phyloP scores from a whole-genome alignment of 192 early-diverging fungal genomes.

The Coemansia reversa region DNA sequence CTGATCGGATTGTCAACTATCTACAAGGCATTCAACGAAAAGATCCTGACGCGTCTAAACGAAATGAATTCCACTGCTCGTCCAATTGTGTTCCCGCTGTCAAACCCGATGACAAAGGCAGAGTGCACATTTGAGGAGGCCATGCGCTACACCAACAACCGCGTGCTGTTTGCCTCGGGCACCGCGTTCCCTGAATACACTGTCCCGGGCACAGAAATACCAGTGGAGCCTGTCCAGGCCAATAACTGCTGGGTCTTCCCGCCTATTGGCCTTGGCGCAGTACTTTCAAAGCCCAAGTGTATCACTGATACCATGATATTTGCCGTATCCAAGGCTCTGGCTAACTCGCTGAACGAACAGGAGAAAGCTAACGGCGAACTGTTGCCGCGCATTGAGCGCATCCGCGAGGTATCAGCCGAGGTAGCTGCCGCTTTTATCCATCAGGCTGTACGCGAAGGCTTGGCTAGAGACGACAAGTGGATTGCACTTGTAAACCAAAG shows the following conservation, averaged over 20 bases:
- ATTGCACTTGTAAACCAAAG: slow-evolving; percentile 54
- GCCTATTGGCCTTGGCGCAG: slow-evolving; percentile 85
- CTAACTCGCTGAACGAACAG: slow-evolving; percentile 67
- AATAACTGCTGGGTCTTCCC: slow-evolving; percentile 99
- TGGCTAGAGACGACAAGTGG: slow-evolving; percentile 53
- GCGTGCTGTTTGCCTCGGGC: slow-evolving; percentile 93
- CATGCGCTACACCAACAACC: slow-evolving; percentile 78
- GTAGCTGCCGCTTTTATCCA: slow-evolving; percentile 79
- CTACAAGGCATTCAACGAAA: slow-evolving; percentile 72
- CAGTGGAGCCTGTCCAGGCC: slow-evolving; percentile 74
- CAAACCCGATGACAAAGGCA: slow-evolving; percentile 84
- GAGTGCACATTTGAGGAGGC: slow-evolving; percentile 96
- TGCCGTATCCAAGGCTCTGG: slow-evolving; percentile 73
- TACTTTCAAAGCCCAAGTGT: slow-evolving; percentile 63
- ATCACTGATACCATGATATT: slow-evolving; percentile 86
- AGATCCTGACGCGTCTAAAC: slow-evolving; percentile 73
- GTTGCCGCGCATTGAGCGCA: slow-evolving; percentile 82
- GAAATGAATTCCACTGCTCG: slow-evolving; percentile 58
- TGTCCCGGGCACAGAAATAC: slow-evolving; percentile 55
- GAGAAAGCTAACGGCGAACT: slow-evolving; percentile 71
- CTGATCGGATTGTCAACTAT: slow-evolving; percentile 86
- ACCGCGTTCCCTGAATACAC: slow-evolving; percentile 86
- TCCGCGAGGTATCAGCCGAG: slow-evolving; percentile 79
- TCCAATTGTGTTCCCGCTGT: slow-evolving; percentile 90
- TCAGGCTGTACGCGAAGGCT: slow-evolving; percentile 66